phyloP scores from a whole-genome alignment of 148 eudicot species.

The Amaranthus palmeri region DNA sequence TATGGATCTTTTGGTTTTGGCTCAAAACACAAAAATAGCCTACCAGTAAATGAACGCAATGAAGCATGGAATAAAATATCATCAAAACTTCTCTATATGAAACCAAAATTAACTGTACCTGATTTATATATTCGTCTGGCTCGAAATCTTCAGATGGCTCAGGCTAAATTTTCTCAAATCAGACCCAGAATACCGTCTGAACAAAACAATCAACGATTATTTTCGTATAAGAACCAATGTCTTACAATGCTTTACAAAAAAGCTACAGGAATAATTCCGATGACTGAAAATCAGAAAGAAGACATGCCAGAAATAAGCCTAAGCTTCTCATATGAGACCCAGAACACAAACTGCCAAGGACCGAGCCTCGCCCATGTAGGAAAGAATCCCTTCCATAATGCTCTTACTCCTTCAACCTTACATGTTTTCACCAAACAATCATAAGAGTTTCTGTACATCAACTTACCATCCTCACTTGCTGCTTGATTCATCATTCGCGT shows the following conservation, averaged over 20 bases:
- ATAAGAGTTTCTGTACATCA: constrained; percentile 54
- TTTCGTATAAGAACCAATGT: neutral
- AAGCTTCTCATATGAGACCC: constrained; percentile 89
- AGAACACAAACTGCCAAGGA: constrained; percentile 94
- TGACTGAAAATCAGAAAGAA: constrained; percentile 46
- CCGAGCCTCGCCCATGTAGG: constrained; percentile 99
- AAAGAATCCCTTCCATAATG: constrained; percentile 85
- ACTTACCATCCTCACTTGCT: constrained; percentile 30
- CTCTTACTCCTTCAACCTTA: constrained; percentile 55
- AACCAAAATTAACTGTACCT: neutral
- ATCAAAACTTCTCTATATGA: too few species aligned
- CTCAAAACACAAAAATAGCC: too few species aligned
- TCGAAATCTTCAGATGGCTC: neutral
- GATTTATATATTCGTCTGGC: neutral
- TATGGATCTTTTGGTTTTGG: too few species aligned
- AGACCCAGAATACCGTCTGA: neutral
- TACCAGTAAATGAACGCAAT: too few species aligned
- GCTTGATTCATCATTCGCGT: constrained; percentile 87
- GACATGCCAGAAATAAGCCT: constrained; percentile 63
- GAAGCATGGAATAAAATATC: too few species aligned
- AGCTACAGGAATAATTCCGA: neutral
- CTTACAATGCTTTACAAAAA: too few species aligned
- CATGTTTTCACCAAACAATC: constrained; percentile 82
- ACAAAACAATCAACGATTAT: neutral
- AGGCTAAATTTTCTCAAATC: neutral